Conservation (phyloP, 352 stramenopile species). For the Phytophthora tubulina region DNA sequence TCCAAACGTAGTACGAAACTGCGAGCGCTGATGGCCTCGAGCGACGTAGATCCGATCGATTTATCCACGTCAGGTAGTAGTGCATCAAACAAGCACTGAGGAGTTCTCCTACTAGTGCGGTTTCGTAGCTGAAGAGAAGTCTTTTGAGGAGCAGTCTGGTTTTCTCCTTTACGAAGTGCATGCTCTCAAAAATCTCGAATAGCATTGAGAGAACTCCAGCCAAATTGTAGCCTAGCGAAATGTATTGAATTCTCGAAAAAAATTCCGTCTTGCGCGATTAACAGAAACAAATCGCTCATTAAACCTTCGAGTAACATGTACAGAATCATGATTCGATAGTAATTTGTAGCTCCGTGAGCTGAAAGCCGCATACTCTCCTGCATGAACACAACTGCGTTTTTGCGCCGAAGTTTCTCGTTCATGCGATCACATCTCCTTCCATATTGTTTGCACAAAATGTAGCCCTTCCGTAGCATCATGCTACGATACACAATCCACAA, state of each 20-base stretch:
- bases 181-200: conserved; percentile 39
- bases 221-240: conserved; percentile 45
- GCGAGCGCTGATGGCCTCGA: conserved; percentile 21
- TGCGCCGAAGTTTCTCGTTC: conserved; percentile 9
- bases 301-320: conserved; percentile 36
- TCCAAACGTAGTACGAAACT: conserved; percentile 41
- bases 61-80: conserved; percentile 28
- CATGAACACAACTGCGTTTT: conserved; percentile 29
- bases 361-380: conserved; percentile 37
- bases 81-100: conserved; percentile 20
- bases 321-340: conserved; percentile 29
- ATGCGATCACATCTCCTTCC: conserved; percentile 19
- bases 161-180: conserved; percentile 13
- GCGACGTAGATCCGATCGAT: conserved; percentile 16
- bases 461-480: conserved; percentile 33
- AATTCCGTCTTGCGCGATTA: conserved; percentile 36
- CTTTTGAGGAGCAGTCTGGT: conserved; percentile 21
- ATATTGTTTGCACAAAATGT: conserved; percentile 26
- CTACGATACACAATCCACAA: conserved; percentile 36
- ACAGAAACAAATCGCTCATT: conserved; percentile 44
- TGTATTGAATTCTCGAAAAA: conserved; percentile 31
- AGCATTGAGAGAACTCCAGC: conserved; percentile 32
- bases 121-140: conserved; percentile 36
- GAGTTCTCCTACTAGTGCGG: conserved; percentile 27
- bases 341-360: conserved; percentile 29